phyloP scores from a whole-genome alignment of 164 flowering plant species.

The Chimonanthus salicifolius region DNA sequence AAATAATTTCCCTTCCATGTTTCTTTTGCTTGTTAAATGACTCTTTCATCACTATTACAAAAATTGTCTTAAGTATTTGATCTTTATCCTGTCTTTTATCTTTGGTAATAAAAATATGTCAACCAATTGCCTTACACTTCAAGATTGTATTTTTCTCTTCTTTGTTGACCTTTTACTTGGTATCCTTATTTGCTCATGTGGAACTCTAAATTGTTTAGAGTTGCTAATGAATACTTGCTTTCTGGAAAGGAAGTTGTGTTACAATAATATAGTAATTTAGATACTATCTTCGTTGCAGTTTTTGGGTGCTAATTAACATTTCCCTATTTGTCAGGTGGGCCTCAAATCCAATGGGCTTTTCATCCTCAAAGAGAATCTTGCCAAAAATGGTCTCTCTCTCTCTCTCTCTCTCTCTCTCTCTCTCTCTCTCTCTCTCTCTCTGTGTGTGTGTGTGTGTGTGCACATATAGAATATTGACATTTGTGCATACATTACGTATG shows the following conservation, averaged over 20 bases:
- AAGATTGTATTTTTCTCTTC: background rate
- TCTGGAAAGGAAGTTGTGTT: background rate
- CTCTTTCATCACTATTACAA: no score
- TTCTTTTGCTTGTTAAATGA: no score
- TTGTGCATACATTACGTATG: background rate
- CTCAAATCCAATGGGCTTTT: conserved; percentile 86
- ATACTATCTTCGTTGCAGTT: background rate
- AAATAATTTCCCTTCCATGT: no score
- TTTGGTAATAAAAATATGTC: no score
- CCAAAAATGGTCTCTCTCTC: conserved; percentile 52
- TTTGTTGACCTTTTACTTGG: background rate
- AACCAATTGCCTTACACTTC: background rate
- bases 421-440: background rate
- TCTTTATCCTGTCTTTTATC: no score
- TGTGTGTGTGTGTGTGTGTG: background rate
- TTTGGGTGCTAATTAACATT: conserved; percentile 12
- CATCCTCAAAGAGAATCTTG: conserved; percentile 84
- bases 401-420: conserved; percentile 5
- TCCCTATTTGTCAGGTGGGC: conserved; percentile 43
- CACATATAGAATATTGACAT: no score
- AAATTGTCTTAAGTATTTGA: no score
- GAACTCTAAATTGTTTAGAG: background rate
- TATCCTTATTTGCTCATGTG: background rate
- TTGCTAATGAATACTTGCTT: background rate
- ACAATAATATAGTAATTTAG: background rate